phyloP scores from a whole-genome alignment of 2,329 filamentous ascomycete genomes.

The Exophiala sideris region DNA sequence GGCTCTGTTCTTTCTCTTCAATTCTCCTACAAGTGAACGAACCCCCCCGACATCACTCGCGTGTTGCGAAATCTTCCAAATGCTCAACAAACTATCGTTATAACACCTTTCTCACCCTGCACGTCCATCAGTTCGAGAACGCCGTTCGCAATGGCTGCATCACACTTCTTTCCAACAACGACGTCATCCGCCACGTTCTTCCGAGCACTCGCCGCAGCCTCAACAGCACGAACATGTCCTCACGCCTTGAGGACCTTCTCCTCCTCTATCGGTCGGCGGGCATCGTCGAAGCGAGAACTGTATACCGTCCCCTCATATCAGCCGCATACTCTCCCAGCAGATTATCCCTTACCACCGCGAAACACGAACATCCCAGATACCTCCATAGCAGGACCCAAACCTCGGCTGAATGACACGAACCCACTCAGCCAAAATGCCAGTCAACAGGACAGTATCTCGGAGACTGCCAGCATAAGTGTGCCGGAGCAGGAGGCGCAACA shows the following conservation, averaged over 20 bases:
- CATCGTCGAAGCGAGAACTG: conserved; percentile 58
- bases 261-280: conserved; percentile 40
- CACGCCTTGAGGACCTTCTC: conserved; percentile 48
- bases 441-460: conserved; percentile 23
- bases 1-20: not conserved
- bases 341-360: conserved; percentile 54
- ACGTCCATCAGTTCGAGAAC: conserved; percentile 5
- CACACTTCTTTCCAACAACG: conserved; percentile 39
- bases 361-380: conserved; percentile 59
- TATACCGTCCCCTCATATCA: conserved; percentile 57
- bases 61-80: not conserved
- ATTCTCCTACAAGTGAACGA: not conserved
- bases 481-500: conserved; percentile 67
- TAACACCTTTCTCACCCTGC: not conserved
- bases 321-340: conserved; percentile 56
- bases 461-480: conserved; percentile 45
- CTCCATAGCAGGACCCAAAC: conserved; percentile 55
- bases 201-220: conserved; percentile 37
- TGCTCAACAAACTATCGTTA: not conserved
- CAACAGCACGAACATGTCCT: conserved; percentile 37
- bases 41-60: too few species aligned
- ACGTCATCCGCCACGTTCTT: conserved; percentile 46
- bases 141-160: conserved; percentile 37
- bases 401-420: conserved; percentile 47
- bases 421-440: conserved; percentile 39